Evolutionary conservation across 2,329 filamentous ascomycete species (phyloP), one percentile per base, ranked within the genome.

Genomic region (Sclerotinia minor): DNA sequence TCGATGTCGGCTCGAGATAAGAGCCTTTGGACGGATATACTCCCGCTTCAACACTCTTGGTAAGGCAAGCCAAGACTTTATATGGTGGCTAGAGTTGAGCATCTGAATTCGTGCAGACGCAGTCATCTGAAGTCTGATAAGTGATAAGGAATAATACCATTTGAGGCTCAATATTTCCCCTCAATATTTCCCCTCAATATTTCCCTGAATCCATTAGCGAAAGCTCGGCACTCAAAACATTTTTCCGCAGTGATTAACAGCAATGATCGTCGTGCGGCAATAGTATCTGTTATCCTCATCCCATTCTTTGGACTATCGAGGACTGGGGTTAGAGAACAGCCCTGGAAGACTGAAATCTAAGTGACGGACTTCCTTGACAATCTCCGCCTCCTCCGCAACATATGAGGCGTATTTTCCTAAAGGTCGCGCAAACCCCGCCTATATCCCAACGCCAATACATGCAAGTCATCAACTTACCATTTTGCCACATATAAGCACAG

Each of bases 401-500:
- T 41, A 41, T 41, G 38, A 41, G 38, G 38, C 5, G 38, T 1
- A 6, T 41, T 11, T 11, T 15, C 38, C 15, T 41, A 41, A 15
- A 41, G n/a, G 26, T 35, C 19, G 13, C 19, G 13, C 21, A 15
- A n/a, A 24, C 35, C 9, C 24, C 9, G 38, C 35, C n/a, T 32
- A 9, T 7, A 61, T 49, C 29, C 29, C 24, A 35, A 29, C 2
- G 58, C 44, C 21, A 13, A 60, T 32, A 26, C 44, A 60, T 60
- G 21, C 11, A 49, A 60, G 44, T 38, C 58, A 49, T 60, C 24
- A 49, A 24, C 44, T 24, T 57, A 57, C 11, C 32, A 5, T n/a
- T 29, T 60, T 47, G 19, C 57, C 9, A 35, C 19, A 32, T 47
- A n/a, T 60, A 60, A 60, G 41, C 44, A 61, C 58, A 49, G 58